Base-by-base conservation (phyloP, 148 eudicot species). In the Heliosperma pusillum region DNA sequence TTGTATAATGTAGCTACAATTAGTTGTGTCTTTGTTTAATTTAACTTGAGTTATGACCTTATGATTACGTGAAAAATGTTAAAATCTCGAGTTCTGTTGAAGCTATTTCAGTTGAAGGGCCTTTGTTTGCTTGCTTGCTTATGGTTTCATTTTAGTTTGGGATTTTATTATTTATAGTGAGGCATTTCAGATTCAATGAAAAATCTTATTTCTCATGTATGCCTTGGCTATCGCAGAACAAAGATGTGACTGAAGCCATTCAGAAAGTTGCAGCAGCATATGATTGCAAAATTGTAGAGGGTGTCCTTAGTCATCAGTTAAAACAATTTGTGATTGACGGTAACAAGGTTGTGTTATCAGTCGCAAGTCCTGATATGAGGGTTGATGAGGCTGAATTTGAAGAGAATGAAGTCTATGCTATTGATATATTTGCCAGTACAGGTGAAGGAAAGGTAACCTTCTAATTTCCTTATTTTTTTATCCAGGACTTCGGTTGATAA, bases 241-340 rank as follows among this genome's bases (percentile, higher is more conserved):
- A 86, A 85, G 96, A 90, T 77, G 91, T 90, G 16, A 84, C 93
- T 2, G 97, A 93, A 62, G 97, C 97, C 45, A 83, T 93, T 66
- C 96, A 93, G 85, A 93, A 93, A 82, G 97, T 93, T 80, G 97
- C 96, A 64, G 89, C 90, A 64, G 97, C 97, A 4, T 89, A 93
- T 70, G 97, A 90, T 82, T 90, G 97, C 80, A 93, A 90, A 82
- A 90, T 93, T 82, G 96, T 90, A 75, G 97, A 93, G 81, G 97
- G 96, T 67, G 97, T 93, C 60, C 92, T 93, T 36, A 90, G 91
- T 68, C 97, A 93, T 76, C 97, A 93, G 77, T 71, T 93, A 72
- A 93, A 93, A 62, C 96, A 93, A 73, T 93, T 90, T 84, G 97
- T 93, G 62, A 93, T 93, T 77, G 97, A 93, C 79, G 97, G 96